Base-by-base conservation (phyloP, 768 basidiomycete genomes). In the Vararia minispora region DNA sequence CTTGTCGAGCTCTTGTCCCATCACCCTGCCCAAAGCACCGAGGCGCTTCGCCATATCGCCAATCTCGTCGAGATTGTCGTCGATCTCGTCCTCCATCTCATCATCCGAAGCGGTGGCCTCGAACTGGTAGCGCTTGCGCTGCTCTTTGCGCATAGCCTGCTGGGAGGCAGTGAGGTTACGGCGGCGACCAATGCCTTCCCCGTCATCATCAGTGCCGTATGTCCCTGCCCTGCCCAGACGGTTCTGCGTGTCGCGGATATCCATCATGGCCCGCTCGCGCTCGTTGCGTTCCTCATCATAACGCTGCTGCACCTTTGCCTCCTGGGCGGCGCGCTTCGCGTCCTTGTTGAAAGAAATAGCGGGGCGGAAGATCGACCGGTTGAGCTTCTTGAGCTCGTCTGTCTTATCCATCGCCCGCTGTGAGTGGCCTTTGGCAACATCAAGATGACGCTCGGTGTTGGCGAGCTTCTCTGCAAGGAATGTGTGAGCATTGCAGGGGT, bases 281-380 rank as follows among this genome's bases (percentile, higher is more conserved):
- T 89, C 85, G 6, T 66, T 57, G 18, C 81, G 75, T 52, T 97
- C 91, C 18, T 89, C 84, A 7, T 89, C 81, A 52, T 92, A 92
- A 11, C 90, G 88, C 34, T 76, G 62, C 58, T 79, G 74, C 17
- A 95, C 65, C 54, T 89, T 86, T 22, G 75, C 73, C 53, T 95
- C 90, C 50, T 89, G 78, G 11, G 84, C 87, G 4, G 75, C 74
- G 34, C 90, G 85, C 60, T 97, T 98, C 13, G 69, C 71, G 26
- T 89, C 81, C 59, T 95, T 99, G 67, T 97, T 94, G 60, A 84
- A 94, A 0, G 81, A 79, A 48, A 95, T 79, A 40, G 76, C 89
- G 7, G 88, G 92, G 34, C 80, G 75, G 68, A 99, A 97, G 56
- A 99, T 98, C 27, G 88, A 91, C 24, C 79, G 74, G 59, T 97